These are phyloP conservation scores for Suillus luteus DNA, from an alignment of 768 basidiomycete species.

Conservation along the genomic window DNA sequence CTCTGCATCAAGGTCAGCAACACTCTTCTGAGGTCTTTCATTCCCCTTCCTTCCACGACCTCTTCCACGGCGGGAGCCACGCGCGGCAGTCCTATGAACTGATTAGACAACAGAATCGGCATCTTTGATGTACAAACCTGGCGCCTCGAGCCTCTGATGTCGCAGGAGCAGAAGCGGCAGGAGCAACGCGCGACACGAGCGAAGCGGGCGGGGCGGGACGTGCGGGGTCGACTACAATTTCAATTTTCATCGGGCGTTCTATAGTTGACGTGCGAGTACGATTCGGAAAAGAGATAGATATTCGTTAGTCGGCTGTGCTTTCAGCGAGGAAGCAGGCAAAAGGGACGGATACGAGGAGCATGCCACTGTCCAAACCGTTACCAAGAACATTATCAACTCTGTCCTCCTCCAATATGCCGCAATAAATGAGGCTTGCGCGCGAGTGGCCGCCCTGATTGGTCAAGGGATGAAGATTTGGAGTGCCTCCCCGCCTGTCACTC, in stretches of 20 bases:
- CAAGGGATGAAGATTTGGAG: slow-evolving; percentile 36
- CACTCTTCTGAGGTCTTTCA: slow-evolving; percentile 76
- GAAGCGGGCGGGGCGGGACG: slow-evolving; percentile 60
- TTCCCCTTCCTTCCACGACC: slow-evolving; percentile 43
- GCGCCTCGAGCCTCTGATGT: slow-evolving; percentile 29
- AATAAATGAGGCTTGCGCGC: slow-evolving; percentile 27
- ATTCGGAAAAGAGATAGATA: slow-evolving; percentile 34
- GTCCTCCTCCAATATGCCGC: slow-evolving; percentile 25
- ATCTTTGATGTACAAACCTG: slow-evolving; percentile 35
- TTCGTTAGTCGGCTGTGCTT: slow-evolving; percentile 36
- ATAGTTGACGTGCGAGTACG: slow-evolving; percentile 34
- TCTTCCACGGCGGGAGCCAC: slow-evolving; percentile 51
- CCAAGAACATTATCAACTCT: slow-evolving; percentile 28
- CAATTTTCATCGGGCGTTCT: slow-evolving; percentile 99
- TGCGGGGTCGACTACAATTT: slow-evolving; percentile 91
- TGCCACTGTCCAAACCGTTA: slow-evolving; percentile 28
- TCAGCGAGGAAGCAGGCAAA: slow-evolving; percentile 39
- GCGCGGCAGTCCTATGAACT: slow-evolving; percentile 33
- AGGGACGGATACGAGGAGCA: slow-evolving; percentile 45
- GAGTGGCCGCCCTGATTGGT: slow-evolving; percentile 35
- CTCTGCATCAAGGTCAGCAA: slow-evolving; percentile 93
- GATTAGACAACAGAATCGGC: slow-evolving; percentile 12
- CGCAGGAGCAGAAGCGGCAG: slow-evolving; percentile 52
- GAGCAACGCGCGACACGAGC: slow-evolving; percentile 84
- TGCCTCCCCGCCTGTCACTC: slow-evolving; percentile 25